Evolutionary conservation across 2,329 filamentous ascomycete species (phyloP).

Genomic region (Colletotrichum echinochloae): DNA sequence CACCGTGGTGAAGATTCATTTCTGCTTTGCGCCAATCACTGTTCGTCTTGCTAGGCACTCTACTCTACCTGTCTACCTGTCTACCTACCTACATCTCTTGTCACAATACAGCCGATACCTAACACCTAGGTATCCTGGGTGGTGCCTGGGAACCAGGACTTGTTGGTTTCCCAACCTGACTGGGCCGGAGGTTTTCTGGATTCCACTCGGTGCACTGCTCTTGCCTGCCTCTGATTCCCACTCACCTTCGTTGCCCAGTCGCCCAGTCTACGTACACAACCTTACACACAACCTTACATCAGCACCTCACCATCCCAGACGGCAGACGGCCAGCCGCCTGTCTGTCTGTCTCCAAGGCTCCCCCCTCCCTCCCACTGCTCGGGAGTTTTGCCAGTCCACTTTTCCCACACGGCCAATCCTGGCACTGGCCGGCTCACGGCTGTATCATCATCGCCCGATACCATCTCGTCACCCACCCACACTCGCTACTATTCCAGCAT

Average conservation of each 20-base stretch:
- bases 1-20: slow-evolving; percentile 35
- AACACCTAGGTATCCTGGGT: too few species aligned
- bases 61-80: not conserved
- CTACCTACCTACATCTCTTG: not conserved
- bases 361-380: not conserved
- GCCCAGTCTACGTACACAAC: not conserved
- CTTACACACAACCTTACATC: not conserved
- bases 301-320: not conserved
- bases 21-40: slow-evolving; percentile 32
- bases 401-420: slow-evolving; percentile 23
- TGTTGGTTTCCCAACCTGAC: not conserved
- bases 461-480: slow-evolving; percentile 6
- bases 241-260: not conserved
- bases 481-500: slow-evolving; percentile 10
- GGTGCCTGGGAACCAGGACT: not conserved
- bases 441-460: slow-evolving; percentile 31
- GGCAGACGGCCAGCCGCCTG: not conserved
- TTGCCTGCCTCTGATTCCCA: not conserved
- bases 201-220: slow-evolving; percentile 23
- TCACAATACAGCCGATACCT: not conserved
- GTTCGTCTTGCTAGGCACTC: not conserved
- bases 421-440: slow-evolving; percentile 2
- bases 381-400: slow-evolving; percentile 29
- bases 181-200: not conserved
- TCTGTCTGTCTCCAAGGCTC: not conserved